Conservation (phyloP, 306 rosid species). For the Rosa chinensis region DNA sequence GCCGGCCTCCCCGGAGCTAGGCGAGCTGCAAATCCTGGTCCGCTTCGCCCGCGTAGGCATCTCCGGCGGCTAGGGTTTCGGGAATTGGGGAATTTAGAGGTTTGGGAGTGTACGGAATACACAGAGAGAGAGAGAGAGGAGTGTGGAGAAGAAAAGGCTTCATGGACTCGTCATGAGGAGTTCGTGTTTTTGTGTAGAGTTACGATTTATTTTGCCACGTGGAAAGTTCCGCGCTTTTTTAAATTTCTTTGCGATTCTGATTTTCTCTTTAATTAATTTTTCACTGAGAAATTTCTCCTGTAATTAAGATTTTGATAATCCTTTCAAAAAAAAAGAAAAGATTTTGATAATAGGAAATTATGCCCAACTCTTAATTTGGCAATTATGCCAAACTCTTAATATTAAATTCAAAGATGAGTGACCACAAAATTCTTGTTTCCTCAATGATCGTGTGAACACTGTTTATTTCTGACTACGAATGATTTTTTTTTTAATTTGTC, state of each 20-base stretch:
- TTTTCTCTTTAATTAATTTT: too few species aligned
- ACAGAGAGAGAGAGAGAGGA: not conserved
- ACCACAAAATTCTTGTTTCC: too few species aligned
- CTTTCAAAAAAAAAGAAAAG: too few species aligned
- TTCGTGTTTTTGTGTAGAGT: not conserved
- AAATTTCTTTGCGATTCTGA: not conserved
- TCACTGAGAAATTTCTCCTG: too few species aligned
- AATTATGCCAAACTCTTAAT: too few species aligned
- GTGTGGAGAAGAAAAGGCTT: not conserved
- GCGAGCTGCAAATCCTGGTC: not conserved
- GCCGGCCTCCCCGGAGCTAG: slow-evolving; percentile 5
- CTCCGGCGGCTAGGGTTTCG: slow-evolving; percentile 16
- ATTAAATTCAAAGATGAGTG: too few species aligned
- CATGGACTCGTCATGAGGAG: not conserved
- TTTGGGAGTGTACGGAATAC: not conserved
- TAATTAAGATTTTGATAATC: too few species aligned
- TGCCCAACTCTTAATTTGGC: too few species aligned
- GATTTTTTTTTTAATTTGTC: too few species aligned
- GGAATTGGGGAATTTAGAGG: slow-evolving; percentile 8
- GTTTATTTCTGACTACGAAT: too few species aligned
- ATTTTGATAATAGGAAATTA: too few species aligned
- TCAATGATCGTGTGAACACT: too few species aligned
- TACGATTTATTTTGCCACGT: not conserved
- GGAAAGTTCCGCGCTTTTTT: not conserved
- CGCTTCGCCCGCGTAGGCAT: slow-evolving; percentile 12